Evolutionary conservation across 208 protist species (phyloP).

Genomic region (Wallacemonas sp.): DNA sequence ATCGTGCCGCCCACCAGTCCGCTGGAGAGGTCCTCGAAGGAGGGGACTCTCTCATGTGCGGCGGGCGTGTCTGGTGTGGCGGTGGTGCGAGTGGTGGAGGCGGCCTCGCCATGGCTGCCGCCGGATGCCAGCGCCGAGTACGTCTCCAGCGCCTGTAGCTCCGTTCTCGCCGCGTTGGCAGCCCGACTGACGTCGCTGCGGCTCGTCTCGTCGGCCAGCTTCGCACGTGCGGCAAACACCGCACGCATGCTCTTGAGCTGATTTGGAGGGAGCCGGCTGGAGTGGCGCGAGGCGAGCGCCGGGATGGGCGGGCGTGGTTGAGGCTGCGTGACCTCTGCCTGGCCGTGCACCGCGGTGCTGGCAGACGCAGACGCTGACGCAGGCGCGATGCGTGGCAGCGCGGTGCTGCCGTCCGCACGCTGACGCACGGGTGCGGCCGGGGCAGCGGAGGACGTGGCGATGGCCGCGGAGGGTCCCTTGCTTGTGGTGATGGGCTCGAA

Average conservation of each 20-base stretch:
- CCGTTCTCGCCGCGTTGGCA: slow-evolving; percentile 60
- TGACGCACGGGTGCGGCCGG: not conserved
- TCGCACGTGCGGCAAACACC: slow-evolving; percentile 69
- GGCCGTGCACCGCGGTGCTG: not conserved
- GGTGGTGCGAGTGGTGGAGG: not conserved
- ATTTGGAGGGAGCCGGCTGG: slow-evolving; percentile 30
- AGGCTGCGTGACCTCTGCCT: slow-evolving; percentile 9
- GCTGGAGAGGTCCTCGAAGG: not conserved
- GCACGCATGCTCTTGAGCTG: slow-evolving; percentile 56
- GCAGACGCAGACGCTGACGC: not conserved
- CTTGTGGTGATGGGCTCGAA: slow-evolving; percentile 1
- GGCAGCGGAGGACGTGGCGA: no score
- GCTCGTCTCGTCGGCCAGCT: slow-evolving; percentile 52
- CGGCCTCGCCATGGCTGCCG: not conserved
- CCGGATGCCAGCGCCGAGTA: slow-evolving; percentile 17
- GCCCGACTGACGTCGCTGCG: slow-evolving; percentile 51
- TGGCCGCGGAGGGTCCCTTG: no score
- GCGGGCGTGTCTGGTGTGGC: not conserved
- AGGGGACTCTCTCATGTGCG: not conserved
- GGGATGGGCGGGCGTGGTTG: slow-evolving; percentile 52
- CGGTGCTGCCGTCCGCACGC: not conserved
- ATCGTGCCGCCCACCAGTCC: not conserved
- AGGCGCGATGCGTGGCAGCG: not conserved
- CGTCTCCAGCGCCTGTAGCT: slow-evolving; percentile 75
- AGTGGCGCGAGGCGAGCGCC: slow-evolving; percentile 46